These are phyloP conservation scores for Schizothecium vesticola DNA, from an alignment of 495 filamentous ascomycete genomes.

Conservation along the genomic window DNA sequence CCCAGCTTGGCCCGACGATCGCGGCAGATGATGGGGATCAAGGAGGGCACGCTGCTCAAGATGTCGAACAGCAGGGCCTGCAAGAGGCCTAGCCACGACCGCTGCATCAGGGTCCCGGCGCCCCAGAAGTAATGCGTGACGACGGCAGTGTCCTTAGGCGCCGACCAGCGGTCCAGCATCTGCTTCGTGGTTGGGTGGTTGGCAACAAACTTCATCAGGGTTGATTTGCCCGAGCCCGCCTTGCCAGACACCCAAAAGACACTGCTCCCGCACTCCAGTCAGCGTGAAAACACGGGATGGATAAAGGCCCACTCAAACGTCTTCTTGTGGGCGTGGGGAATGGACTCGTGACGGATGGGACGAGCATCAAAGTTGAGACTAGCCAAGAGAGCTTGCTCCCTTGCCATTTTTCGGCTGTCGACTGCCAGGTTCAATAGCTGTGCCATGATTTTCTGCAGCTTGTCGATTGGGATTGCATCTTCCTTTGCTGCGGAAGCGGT, in stretches of 20 bases:
- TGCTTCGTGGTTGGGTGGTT: slow-evolving; percentile 10
- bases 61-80: slow-evolving; percentile 39
- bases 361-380: not conserved
- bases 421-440: too few species aligned
- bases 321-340: not conserved
- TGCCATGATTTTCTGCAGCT: too few species aligned
- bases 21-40: slow-evolving; percentile 7
- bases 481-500: too few species aligned
- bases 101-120: slow-evolving; percentile 31
- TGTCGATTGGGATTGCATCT: too few species aligned
- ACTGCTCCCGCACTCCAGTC: not conserved
- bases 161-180: slow-evolving; percentile 22
- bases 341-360: not conserved
- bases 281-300: not conserved
- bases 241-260: slow-evolving; percentile 35
- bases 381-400: too few species aligned
- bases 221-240: too few species aligned
- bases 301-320: slow-evolving; percentile 1
- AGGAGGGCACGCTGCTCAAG: slow-evolving; percentile 22
- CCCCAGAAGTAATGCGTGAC: slow-evolving; percentile 35
- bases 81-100: slow-evolving; percentile 41
- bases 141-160: not conserved
- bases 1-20: slow-evolving; percentile 2
- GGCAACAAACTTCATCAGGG: slow-evolving; percentile 34
- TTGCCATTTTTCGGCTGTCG: too few species aligned